Base-by-base conservation (phyloP, 140 eudicot species). In the Ambrosia hybrid region DNA sequence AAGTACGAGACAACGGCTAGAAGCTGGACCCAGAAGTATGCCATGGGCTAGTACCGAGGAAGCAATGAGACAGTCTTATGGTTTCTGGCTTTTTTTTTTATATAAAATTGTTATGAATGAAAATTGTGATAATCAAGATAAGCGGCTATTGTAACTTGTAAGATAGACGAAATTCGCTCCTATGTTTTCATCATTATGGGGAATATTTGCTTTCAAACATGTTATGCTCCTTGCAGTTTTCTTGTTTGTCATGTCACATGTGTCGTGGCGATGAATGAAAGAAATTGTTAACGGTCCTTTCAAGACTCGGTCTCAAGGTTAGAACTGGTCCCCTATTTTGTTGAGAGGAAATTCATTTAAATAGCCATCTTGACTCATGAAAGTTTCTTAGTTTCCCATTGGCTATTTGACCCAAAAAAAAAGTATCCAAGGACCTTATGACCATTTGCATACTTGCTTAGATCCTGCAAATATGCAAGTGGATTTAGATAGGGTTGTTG, bases 1-100 rank as follows among this genome's bases (percentile, higher is more conserved):
- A 89, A 89, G 87, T 89, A 89, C 13, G 96, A 89, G 82, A 81
- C 80, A 51, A 86, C 96, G 51, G 93, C 96, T 56, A 80, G 96
- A 85, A 89, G 90, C 93, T 89, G 96, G 95, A 88, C 95, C 51
- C 95, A 88, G 73, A 88, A 88, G 82, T 88, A 88, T 33, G 91
- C 92, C 67, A 88, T 86, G 96, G 96, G 96, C 39, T 89, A 82
- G 73, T 33, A 37, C 7, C 3, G 65, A 21, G 64, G 72, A 33
- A 48, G 81, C 62, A 51, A 8, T 5, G 63, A 64, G 52, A 26
- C 7, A 65, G 59, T 73, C 57, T 56, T 51, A 49, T 11, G 55
- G 56, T 64, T 74, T 75, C 17, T 52, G 45, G 51, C 64, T 56
- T 65, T 48, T 62, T 56, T 67, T 71, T 49, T 76, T 68, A 34